A percentile compares a stretch with the other conserved stretches of the same genome.
Conservation (phyloP, 768 basidiomycete species). For the Suillus fuscotomentosus region DNA sequence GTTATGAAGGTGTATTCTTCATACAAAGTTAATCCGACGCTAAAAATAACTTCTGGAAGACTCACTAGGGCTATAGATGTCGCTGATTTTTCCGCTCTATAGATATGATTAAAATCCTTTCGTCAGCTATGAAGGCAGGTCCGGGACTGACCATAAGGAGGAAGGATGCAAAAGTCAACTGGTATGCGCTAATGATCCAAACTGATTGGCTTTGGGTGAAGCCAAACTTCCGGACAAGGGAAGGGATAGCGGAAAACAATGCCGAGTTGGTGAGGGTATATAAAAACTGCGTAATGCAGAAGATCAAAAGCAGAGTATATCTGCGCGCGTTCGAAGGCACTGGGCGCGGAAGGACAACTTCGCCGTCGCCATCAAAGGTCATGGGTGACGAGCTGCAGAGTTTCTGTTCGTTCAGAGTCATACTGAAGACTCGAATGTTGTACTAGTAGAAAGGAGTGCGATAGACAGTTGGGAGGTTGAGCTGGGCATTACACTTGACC, state of each 20-base stretch:
- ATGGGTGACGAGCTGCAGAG: background rate
- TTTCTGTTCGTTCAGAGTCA: background rate
- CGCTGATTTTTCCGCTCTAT: constrained; percentile 32
- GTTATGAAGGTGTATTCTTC: background rate
- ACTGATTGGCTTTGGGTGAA: background rate
- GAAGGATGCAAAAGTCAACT: constrained; percentile 35
- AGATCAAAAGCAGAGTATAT: constrained; percentile 26
- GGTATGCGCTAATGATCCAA: constrained; percentile 37
- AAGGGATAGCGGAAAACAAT: constrained; percentile 31
- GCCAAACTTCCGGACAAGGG: constrained; percentile 15
- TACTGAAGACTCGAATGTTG: background rate
- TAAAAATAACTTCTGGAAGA: background rate
- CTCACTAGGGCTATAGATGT: constrained; percentile 33
- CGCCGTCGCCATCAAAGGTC: background rate
- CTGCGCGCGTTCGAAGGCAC: background rate
- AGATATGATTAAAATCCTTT: too few species aligned
- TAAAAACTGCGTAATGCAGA: constrained; percentile 37
- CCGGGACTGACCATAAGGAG: constrained; percentile 28
- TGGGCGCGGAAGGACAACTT: background rate
- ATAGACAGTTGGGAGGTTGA: background rate
- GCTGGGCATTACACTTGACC: background rate
- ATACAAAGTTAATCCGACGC: background rate
- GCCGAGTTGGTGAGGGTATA: constrained; percentile 35
- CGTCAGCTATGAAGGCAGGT: background rate
- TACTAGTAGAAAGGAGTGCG: background rate